Evolutionary conservation across 2,329 filamentous ascomycete genomes (phyloP).

Genomic region (Stachybotrys chlorohalonatus): DNA sequence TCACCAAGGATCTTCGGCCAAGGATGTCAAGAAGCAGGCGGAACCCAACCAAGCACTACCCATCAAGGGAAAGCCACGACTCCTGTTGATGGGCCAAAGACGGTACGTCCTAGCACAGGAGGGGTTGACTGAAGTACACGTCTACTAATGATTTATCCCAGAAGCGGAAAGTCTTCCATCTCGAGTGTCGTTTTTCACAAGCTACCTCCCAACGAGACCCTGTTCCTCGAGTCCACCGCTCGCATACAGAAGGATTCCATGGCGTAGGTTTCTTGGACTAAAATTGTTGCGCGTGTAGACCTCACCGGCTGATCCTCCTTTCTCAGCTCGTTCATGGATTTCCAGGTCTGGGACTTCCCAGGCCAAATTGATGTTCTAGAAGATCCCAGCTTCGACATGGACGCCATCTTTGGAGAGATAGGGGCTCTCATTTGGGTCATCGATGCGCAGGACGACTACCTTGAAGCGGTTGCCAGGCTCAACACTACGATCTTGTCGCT

Average conservation of each 20-base stretch:
- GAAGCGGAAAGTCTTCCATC: conserved; percentile 97
- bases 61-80: conserved; percentile 64
- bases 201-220: conserved; percentile 86
- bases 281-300: too few species aligned
- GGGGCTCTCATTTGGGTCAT: conserved; percentile 98
- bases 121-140: neutral
- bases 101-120: conserved; percentile 47
- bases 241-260: conserved; percentile 91
- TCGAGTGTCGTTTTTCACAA: conserved; percentile 99
- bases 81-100: conserved; percentile 91
- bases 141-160: conserved; percentile 25
- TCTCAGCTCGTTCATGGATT: conserved; percentile 91
- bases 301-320: neutral
- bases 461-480: conserved; percentile 79
- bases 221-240: conserved; percentile 92
- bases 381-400: conserved; percentile 80
- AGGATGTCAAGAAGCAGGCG: conserved; percentile 35
- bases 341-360: conserved; percentile 96
- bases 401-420: conserved; percentile 88
- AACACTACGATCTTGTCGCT: conserved; percentile 85
- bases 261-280: conserved; percentile 53
- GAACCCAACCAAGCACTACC: conserved; percentile 36
- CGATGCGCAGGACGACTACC: conserved; percentile 95
- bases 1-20: conserved; percentile 38
- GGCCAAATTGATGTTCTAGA: conserved; percentile 86